Evolutionary conservation across 257 asterid species (phyloP).

Genomic region (Solanum chmielewskii): DNA sequence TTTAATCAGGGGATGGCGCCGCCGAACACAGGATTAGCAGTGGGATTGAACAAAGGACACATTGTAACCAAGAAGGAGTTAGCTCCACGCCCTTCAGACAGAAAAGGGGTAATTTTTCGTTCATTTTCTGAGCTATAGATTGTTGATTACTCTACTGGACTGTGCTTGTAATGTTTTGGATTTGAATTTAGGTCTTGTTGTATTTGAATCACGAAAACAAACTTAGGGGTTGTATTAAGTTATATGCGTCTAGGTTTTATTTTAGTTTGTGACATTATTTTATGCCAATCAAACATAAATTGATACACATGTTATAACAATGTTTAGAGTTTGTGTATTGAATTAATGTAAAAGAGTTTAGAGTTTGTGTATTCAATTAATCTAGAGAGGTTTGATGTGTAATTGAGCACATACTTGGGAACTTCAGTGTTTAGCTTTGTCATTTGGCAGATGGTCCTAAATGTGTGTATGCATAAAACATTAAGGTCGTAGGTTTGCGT

Average conservation of each 20-base stretch:
- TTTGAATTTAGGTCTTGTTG: not conserved
- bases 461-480: not conserved
- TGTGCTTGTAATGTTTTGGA: not conserved
- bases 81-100: slow-evolving; percentile 75
- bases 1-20: slow-evolving; percentile 57
- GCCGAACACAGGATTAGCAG: slow-evolving; percentile 61
- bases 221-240: not conserved
- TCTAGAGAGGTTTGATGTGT: not conserved
- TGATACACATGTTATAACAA: not conserved
- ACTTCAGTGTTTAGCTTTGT: not conserved
- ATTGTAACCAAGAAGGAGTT: slow-evolving; percentile 74
- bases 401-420: not conserved
- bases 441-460: not conserved
- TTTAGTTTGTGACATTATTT: not conserved
- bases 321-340: too few species aligned
- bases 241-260: not conserved
- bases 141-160: not conserved
- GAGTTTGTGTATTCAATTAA: too few species aligned
- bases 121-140: not conserved
- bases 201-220: not conserved
- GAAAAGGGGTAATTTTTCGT: slow-evolving; percentile 68
- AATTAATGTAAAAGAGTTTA: not conserved
- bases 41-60: slow-evolving; percentile 78
- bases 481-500: not conserved
- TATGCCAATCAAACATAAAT: not conserved